phyloP scores from a whole-genome alignment of 2,329 filamentous ascomycete genomes.

The Clarireedia sp. region DNA sequence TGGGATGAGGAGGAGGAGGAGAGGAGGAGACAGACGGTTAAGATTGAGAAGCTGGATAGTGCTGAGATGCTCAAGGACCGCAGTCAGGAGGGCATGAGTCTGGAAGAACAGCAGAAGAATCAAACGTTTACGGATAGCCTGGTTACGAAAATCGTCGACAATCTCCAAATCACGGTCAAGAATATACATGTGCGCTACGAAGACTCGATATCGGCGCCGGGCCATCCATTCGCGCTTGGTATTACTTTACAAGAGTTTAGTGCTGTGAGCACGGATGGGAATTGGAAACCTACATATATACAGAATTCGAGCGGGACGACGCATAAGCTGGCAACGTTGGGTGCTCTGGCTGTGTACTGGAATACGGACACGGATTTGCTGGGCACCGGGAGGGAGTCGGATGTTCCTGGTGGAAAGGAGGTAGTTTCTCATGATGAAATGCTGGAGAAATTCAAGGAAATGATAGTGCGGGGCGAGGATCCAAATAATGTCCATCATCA shows the following conservation, averaged over 20 bases:
- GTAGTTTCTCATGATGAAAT: slow-evolving; percentile 66
- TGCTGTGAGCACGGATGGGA: slow-evolving; percentile 86
- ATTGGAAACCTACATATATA: slow-evolving; percentile 95
- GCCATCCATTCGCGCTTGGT: slow-evolving; percentile 89
- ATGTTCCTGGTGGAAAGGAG: slow-evolving; percentile 48
- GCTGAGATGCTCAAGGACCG: slow-evolving; percentile 90
- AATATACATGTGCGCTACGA: slow-evolving; percentile 99
- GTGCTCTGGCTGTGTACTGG: slow-evolving; percentile 92
- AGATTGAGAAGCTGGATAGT: slow-evolving; percentile 97
- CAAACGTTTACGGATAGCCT: slow-evolving; percentile 96
- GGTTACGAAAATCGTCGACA: slow-evolving; percentile 95
- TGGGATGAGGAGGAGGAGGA: slow-evolving; percentile 93
- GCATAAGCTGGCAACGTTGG: slow-evolving; percentile 88
- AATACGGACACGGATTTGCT: slow-evolving; percentile 86
- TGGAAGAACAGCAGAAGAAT: slow-evolving; percentile 93
- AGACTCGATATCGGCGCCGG: slow-evolving; percentile 89
- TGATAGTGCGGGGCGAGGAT: slow-evolving; percentile 68
- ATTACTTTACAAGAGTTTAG: slow-evolving; percentile 94
- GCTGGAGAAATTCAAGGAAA: slow-evolving; percentile 64
- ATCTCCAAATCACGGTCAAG: slow-evolving; percentile 93
- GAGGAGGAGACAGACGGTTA: slow-evolving; percentile 75
- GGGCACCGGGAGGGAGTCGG: slow-evolving; percentile 69
- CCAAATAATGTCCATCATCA: slow-evolving; percentile 56
- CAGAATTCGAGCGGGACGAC: slow-evolving; percentile 76
- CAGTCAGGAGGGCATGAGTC: slow-evolving; percentile 84